Conservation (phyloP, 352 stramenopile species). For the Globisporangium megalacanthum region DNA sequence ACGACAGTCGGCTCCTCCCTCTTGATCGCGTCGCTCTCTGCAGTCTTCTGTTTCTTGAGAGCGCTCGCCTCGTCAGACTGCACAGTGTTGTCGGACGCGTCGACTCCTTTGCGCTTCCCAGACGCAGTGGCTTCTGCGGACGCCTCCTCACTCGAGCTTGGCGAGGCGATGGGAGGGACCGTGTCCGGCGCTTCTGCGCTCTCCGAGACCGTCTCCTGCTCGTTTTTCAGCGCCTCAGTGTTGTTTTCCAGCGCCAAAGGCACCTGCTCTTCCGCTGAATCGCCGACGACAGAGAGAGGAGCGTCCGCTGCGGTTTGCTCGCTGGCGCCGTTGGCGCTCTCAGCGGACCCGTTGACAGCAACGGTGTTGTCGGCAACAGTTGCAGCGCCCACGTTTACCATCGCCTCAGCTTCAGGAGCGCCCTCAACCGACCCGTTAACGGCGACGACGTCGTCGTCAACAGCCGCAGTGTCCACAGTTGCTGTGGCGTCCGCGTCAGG, state of each 20-base stretch:
- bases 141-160: no score
- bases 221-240: neutral
- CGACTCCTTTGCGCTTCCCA: constrained; percentile 9
- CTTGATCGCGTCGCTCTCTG: constrained; percentile 3
- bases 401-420: neutral
- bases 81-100: neutral
- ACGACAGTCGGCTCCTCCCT: neutral
- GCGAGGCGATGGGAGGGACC: neutral
- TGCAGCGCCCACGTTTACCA: no score
- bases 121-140: neutral
- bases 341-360: no score
- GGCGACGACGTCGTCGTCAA: neutral
- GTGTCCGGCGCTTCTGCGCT: neutral
- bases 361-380: no score
- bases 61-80: neutral
- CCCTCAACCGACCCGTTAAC: neutral
- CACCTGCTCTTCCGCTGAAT: neutral
- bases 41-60: constrained; percentile 11
- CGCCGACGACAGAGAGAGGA: neutral
- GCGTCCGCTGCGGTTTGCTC: no score
- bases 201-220: neutral
- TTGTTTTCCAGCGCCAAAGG: neutral
- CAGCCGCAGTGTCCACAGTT: neutral
- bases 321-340: no score
- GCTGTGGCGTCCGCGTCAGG: neutral